A percentile compares a stretch with the other conserved stretches of the same genome.
Conservation (phyloP, 2,329 filamentous ascomycete genomes). For the Hypoxylon sp. region DNA sequence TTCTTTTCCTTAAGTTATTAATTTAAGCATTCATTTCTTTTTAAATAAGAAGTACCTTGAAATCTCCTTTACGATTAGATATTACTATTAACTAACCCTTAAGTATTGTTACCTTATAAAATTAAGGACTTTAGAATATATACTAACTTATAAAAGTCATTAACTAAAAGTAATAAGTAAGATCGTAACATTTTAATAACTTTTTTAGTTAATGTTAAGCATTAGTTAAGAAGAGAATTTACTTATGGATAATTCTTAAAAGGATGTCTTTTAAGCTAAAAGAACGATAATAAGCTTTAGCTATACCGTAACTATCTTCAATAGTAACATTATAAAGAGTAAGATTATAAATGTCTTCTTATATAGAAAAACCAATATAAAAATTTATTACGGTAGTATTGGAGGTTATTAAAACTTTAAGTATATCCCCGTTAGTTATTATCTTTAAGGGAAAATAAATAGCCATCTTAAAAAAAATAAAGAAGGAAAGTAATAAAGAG, state of each 20-base stretch:
- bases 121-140: constrained; percentile 1
- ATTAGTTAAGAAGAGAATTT: background rate
- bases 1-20: background rate
- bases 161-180: background rate
- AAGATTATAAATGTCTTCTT: background rate
- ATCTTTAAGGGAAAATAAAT: too few species aligned
- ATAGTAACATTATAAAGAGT: background rate
- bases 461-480: background rate
- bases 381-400: too few species aligned
- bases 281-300: background rate
- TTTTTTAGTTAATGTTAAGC: background rate
- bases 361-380: too few species aligned
- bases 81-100: background rate
- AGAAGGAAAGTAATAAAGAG: background rate
- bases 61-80: background rate
- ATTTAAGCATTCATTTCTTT: constrained; percentile 1
- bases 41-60: background rate
- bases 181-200: background rate
- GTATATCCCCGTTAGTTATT: too few species aligned
- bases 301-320: too few species aligned
- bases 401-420: too few species aligned
- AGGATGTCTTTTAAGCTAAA: background rate
- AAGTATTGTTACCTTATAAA: background rate
- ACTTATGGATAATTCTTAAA: background rate
- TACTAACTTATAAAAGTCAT: background rate